Evolutionary conservation across 2,329 filamentous ascomycete species (phyloP), one percentile per base, ranked within the genome.

Genomic region (Nemania abortiva): DNA sequence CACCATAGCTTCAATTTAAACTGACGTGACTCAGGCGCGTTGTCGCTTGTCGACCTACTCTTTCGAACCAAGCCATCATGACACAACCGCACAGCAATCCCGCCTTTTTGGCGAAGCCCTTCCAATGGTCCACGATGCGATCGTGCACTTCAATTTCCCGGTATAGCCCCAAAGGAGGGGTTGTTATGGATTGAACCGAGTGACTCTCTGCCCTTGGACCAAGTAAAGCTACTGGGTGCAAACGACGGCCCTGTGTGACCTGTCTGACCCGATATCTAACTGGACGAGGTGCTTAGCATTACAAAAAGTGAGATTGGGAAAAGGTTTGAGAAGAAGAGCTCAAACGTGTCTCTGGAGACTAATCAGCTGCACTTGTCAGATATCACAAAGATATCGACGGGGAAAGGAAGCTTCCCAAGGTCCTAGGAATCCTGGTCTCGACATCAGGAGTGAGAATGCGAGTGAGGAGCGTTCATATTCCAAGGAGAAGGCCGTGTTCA

Each of bases 121-220:
- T 47, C 31, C 63, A 63, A 63, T 52, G 68, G 71, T 62, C 68
- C 67, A 72, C 54, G 55, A 76, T 78, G 73, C 67, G 69, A 54
- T 63, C 65, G 68, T 66, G 65, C 61, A 68, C 69, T 63, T 58
- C 47, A 55, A 11, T 55, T 55, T 52, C 63, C 60, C 61, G 74
- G 24, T 69, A 83, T 83, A 86, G 80, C 84, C 86, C 86, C 84
- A 87, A 84, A 76, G 85, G 70, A 73, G 85, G 85, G 85, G 85
- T 85, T 70, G 75, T 74, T 71, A 77, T 74, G 74, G 75, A 84
- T 76, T 87, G 83, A 81, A 71, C 71, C 64, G 10, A 39, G 60
- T 60, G 64, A 70, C 67, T 68, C 69, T 65, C 65, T 69, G 61
- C 74, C 79, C 73, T 73, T 73, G 58, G 66, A 70, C 61, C 24